Conservation (phyloP, 345 rosid species). For the Populus nigra region DNA sequence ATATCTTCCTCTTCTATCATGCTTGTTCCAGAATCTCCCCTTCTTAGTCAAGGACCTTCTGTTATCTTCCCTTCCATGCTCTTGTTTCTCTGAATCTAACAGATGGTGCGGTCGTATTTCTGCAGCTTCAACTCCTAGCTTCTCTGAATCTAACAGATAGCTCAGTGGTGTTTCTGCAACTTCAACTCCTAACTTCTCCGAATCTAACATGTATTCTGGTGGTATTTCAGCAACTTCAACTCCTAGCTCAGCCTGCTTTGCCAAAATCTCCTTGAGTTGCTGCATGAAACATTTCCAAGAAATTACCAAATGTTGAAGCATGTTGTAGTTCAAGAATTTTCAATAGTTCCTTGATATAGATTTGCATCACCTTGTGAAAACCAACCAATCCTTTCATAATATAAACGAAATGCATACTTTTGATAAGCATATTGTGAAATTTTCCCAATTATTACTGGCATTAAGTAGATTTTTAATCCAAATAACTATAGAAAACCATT, state of each 20-base stretch:
- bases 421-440: not conserved
- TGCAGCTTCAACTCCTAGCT: constrained; percentile 85
- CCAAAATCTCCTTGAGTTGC: constrained; percentile 87
- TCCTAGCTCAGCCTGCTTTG: constrained; percentile 88
- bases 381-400: not conserved
- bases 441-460: not conserved
- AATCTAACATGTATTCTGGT: constrained; percentile 54
- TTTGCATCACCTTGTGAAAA: not conserved
- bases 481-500: not conserved
- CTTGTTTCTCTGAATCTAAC: constrained; percentile 41
- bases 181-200: constrained; percentile 55
- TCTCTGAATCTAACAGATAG: constrained; percentile 42
- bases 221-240: constrained; percentile 94
- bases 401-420: not conserved
- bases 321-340: not conserved
- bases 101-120: constrained; percentile 77
- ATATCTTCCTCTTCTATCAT: constrained; percentile 46
- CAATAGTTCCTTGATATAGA: not conserved
- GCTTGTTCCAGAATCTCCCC: constrained; percentile 39
- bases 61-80: constrained; percentile 27
- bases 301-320: not conserved
- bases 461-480: too few relatives aligned
- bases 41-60: constrained; percentile 27
- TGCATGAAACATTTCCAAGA: constrained; percentile 32
- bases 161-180: constrained; percentile 85